Base-by-base conservation (phyloP, 1,139 yeast genomes). In the Yamadazyma jaroonii region DNA sequence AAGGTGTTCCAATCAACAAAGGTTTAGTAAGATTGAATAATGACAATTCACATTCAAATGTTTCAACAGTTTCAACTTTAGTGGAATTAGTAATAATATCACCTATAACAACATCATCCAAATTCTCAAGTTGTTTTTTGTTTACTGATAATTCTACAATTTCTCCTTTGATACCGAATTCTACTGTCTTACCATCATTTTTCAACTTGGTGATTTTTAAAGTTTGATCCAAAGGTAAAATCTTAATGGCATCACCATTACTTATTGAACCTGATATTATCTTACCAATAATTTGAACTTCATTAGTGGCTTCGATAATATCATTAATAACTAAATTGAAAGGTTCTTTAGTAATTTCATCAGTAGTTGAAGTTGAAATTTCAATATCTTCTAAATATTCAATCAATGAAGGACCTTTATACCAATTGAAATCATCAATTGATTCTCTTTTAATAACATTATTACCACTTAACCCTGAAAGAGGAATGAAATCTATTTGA, bases 391-490 rank as follows among this genome's bases (percentile, higher is more conserved):
- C 87, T 37, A 90, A 66, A 36, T 74, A 67, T 31, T 74, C 74
- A 6, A 87, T 64, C 31, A 92, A 62, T 0, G 89, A 77, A 1
- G 79, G 79, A 1, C 92, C 90, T 6, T 56, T 54, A 52, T 82
- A 83, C 94, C 95, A 84, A 11, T 50, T 52, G 59, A 72, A 43
- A 49, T 57, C 48, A 2, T 28, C 29, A 1, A 39, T 22, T 47
- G 56, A 41, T 2, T 51, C 54, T 0, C 71, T 67, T 32, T 62
- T 56, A 25, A 71, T 72, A 9, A 80, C 81, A 56, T 92, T 92
- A 37, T 75, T 80, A 20, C 99, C 98, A 1, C 79, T 67, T 33
- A 87, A 72, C 0, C 97, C 98, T 28, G 95, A 84, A 32, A 87
- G 78, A 9, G 99, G 98, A 3, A 92, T 73, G 61, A 84, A 89